Percentiles rank a stretch among this genome's conserved stretches.
phyloP scores from a whole-genome alignment of 2,329 filamentous ascomycete species.

The Lasiodiplodia sp. region DNA sequence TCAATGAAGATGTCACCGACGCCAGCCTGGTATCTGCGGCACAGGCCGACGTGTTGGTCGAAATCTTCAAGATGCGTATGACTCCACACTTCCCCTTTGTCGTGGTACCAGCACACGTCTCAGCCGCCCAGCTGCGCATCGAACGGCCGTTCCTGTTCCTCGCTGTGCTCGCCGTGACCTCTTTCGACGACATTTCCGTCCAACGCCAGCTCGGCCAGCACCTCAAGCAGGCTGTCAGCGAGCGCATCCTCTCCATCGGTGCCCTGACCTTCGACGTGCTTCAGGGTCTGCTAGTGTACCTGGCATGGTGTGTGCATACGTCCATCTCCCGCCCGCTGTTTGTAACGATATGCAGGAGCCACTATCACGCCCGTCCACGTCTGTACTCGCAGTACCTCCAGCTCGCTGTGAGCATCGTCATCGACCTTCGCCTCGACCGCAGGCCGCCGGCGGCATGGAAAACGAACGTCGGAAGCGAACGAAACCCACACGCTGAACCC shows the following conservation, averaged over 20 bases:
- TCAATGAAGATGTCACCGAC: neutral
- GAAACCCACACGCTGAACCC: neutral
- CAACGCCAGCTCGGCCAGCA: conserved; percentile 40
- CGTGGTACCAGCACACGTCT: conserved; percentile 31
- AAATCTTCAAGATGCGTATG: neutral
- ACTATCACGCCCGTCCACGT: conserved; percentile 42
- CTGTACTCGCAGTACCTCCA: conserved; percentile 42
- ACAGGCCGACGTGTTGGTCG: neutral
- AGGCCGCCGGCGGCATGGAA: conserved; percentile 32
- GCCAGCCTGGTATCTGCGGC: neutral
- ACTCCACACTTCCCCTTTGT: conserved; percentile 37
- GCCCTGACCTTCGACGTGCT: conserved; percentile 50
- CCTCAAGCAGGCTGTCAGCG: conserved; percentile 40
- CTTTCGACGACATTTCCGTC: conserved; percentile 35
- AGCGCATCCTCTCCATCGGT: conserved; percentile 42
- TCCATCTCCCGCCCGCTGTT: neutral
- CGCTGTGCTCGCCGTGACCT: conserved; percentile 40
- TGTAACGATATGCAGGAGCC: conserved; percentile 35
- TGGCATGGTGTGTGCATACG: conserved; percentile 41
- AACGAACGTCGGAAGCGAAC: neutral
- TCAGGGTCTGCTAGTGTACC: conserved; percentile 48
- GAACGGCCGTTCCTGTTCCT: conserved; percentile 47
- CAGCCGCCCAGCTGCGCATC: conserved; percentile 33
- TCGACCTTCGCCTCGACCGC: conserved; percentile 42
- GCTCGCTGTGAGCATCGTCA: conserved; percentile 42